Percentiles rank a stretch among this genome's conserved stretches.
Conservation (phyloP, 257 asterid genomes). For the Parsonsia alboflavescens region DNA sequence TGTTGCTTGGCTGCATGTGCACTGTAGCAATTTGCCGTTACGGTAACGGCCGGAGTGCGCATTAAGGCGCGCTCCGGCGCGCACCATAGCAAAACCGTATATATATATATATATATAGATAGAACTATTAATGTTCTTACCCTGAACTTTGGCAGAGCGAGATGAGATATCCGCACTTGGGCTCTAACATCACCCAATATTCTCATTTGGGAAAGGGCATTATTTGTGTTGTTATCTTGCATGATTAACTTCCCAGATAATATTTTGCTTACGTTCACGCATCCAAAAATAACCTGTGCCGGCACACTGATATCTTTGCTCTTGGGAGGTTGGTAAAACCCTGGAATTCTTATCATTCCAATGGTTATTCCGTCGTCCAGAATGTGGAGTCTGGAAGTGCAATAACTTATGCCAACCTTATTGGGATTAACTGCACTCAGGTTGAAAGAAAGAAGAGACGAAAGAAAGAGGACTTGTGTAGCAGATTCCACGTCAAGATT, state of each 20-base stretch:
- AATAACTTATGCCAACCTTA: conserved; percentile 46
- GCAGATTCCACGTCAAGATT: conserved; percentile 28
- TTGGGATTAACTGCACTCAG: conserved; percentile 51
- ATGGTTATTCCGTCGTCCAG: conserved; percentile 48
- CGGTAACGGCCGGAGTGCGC: too few species aligned
- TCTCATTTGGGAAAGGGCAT: conserved; percentile 25
- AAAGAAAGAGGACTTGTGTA: conserved; percentile 29
- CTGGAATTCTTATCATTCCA: conserved; percentile 53
- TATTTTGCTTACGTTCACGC: conserved; percentile 42
- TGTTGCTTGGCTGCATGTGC: too few species aligned
- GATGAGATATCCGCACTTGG: conserved; percentile 27
- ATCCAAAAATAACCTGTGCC: conserved; percentile 29
- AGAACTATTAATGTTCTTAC: conserved; percentile 23
- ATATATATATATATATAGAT: too few species aligned
- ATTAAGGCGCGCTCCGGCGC: too few species aligned
- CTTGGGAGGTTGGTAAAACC: conserved; percentile 58
- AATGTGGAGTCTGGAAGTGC: conserved; percentile 40
- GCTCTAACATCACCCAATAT: conserved; percentile 54
- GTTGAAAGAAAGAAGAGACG: conserved; percentile 37
- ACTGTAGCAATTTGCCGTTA: too few species aligned
- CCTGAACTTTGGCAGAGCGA: conserved; percentile 42
- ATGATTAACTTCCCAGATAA: conserved; percentile 25
- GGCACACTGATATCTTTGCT: conserved; percentile 45
- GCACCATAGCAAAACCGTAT: too few species aligned
- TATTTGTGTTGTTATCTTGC: conserved; percentile 19